phyloP scores from a whole-genome alignment of 306 rosid genomes.

The Corylus heterophylla region DNA sequence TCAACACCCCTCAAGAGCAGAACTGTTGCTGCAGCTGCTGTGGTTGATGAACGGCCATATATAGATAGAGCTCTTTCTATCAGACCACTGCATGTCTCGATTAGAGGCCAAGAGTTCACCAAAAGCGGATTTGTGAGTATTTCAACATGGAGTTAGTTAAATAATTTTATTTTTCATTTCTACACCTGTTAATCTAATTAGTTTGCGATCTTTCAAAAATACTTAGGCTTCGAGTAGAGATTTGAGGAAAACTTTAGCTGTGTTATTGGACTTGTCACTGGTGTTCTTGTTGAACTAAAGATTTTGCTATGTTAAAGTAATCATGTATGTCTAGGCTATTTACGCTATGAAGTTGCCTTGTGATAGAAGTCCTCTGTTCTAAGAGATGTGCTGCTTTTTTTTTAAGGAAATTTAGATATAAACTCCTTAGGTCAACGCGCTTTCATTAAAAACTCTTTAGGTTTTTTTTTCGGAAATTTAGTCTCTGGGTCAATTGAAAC shows the following conservation, averaged over 20 bases:
- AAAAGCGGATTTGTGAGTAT: slow-evolving; percentile 59
- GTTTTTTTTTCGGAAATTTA: no score
- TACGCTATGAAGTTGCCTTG: no score
- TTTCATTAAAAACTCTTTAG: no score
- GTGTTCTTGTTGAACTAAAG: no score
- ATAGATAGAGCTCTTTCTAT: slow-evolving; percentile 46
- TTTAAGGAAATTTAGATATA: no score
- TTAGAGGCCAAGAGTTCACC: slow-evolving; percentile 49
- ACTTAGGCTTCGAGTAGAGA: background rate
- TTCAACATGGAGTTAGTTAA: background rate
- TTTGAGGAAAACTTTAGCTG: background rate
- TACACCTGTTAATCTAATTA: background rate
- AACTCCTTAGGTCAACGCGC: no score
- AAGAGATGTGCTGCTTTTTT: no score
- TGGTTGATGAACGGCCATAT: slow-evolving; percentile 49
- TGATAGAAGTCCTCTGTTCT: no score
- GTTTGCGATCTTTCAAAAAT: background rate
- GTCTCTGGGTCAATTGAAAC: no score
- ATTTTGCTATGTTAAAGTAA: no score
- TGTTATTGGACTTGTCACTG: no score
- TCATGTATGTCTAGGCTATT: no score
- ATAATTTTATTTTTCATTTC: background rate
- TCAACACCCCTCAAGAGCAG: slow-evolving; percentile 30
- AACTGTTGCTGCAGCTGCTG: slow-evolving; percentile 39
- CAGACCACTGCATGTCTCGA: slow-evolving; percentile 40